Base-by-base conservation (phyloP, 2,329 filamentous ascomycete species). In the Monilinia polystroma region DNA sequence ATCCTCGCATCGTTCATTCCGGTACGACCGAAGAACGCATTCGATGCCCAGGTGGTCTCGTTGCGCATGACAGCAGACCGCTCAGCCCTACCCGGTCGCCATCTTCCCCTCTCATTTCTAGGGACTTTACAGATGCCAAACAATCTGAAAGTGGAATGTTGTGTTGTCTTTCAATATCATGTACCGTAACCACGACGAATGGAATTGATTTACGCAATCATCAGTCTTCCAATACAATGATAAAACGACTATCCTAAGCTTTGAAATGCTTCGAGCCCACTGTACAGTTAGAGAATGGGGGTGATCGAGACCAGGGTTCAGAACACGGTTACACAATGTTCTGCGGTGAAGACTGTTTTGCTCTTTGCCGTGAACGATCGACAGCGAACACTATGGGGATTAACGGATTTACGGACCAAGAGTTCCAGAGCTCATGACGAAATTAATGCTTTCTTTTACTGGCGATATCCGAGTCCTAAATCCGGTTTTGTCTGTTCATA, bases 51-150 rank as follows among this genome's bases (percentile, higher is more conserved):
- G 56, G 20, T 52, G 20, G 43, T 45, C 57, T 58, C 29, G 38
- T 32, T 69, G 62, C 67, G 68, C 60, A 67, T 68, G 64, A 63
- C 56, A 58, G 47, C 52, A 64, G 60, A 66, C 60, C 55, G 43
- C 66, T 72, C 71, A 72, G 71, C 71, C 71, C 70, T 72, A 72
- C 71, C 71, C 71, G 71, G 68, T 63, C 60, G 55, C 55, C 54
- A 57, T 45, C 47, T 56, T 56, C 55, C 41, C 53, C 56, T 54
- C 63, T 58, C 47, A 58, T 55, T 8, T 35, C 14, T 16, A 43
- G 41, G 41, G 41, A 43, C 49, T 38, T n/a, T 59, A 60, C 57
- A 66, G 55, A 29, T 66, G 55, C 47, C 47, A 66, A 66, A 35
- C 26, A 59, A 35, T 35, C 64, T 55, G 12, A 52, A 66, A 53